Percentiles rank a stretch among this genome's conserved stretches.
phyloP scores from a whole-genome alignment of 2,329 filamentous ascomycete genomes.

The Clathrospora elynae region DNA sequence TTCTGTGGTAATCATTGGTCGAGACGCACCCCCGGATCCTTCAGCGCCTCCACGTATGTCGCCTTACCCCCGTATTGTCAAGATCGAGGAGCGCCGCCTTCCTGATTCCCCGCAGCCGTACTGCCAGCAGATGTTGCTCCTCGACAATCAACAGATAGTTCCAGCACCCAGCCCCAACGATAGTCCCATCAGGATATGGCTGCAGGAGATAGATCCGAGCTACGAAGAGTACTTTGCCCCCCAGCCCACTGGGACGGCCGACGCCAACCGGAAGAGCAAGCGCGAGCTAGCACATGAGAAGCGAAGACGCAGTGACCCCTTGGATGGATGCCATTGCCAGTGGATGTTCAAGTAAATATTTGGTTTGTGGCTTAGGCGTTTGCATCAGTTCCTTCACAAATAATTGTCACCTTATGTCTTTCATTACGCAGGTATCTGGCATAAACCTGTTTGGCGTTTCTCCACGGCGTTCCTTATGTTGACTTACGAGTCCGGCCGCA shows the following conservation, averaged over 20 bases:
- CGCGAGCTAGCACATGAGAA: slow-evolving; percentile 15
- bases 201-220: slow-evolving; percentile 51
- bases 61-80: slow-evolving; percentile 63
- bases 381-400: background rate
- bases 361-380: slow-evolving; percentile 3
- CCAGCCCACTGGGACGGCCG: slow-evolving; percentile 11
- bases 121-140: slow-evolving; percentile 68
- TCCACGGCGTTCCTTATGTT: slow-evolving; percentile 1
- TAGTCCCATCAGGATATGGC: slow-evolving; percentile 44
- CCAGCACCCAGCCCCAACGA: slow-evolving; percentile 42
- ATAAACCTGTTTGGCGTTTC: slow-evolving; percentile 14
- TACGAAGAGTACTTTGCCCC: slow-evolving; percentile 33
- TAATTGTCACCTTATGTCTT: too few relatives aligned
- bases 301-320: slow-evolving; percentile 35
- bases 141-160: slow-evolving; percentile 56
- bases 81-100: slow-evolving; percentile 68
- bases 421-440: slow-evolving; percentile 17
- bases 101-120: slow-evolving; percentile 58
- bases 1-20: slow-evolving; percentile 11
- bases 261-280: slow-evolving; percentile 17
- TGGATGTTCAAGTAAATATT: slow-evolving; percentile 46
- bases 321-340: slow-evolving; percentile 46
- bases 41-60: slow-evolving; percentile 31
- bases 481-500: background rate
- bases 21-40: slow-evolving; percentile 26